Percentiles rank a stretch among this genome's conserved stretches.
Evolutionary conservation across 108 stramenopile species (phyloP).

Genomic region (Chaetoceros muelleri): DNA sequence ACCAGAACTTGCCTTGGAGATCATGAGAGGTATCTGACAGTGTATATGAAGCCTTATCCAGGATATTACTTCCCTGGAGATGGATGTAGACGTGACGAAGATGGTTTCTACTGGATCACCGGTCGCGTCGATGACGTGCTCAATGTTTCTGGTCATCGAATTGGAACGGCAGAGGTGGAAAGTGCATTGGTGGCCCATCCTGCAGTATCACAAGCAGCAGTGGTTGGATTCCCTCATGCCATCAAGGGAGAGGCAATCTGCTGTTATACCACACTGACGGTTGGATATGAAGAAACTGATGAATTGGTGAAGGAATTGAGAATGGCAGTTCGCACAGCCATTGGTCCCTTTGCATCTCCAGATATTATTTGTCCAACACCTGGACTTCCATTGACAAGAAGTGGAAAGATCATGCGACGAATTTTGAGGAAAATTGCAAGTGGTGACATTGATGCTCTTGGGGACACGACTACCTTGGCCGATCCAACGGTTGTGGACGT

Average conservation of each 20-base stretch:
- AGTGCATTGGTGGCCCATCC: constrained; percentile 72
- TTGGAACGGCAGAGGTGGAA: constrained; percentile 78
- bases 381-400: constrained; percentile 82
- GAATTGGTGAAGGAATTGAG: constrained; percentile 66
- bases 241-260: constrained; percentile 85
- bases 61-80: constrained; percentile 87
- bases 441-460: constrained; percentile 62
- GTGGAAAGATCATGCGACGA: constrained; percentile 84
- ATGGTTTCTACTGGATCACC: constrained; percentile 86
- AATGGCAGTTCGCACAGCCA: constrained; percentile 51
- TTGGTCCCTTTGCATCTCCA: constrained; percentile 81
- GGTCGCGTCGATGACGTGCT: constrained; percentile 87
- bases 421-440: constrained; percentile 83
- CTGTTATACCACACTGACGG: constrained; percentile 68
- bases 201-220: constrained; percentile 77
- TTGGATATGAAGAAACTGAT: constrained; percentile 24
- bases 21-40: constrained; percentile 70
- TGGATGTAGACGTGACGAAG: constrained; percentile 61
- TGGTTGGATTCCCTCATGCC: constrained; percentile 73
- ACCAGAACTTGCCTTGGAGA: constrained; percentile 73
- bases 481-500: constrained; percentile 74
- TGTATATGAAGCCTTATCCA: constrained; percentile 72
- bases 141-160: constrained; percentile 80
- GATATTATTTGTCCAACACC: constrained; percentile 65
- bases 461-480: constrained; percentile 76